Evolutionary conservation across 1,284 basidiomycete genomes (phyloP).

Genomic region (Ustilago nuda): DNA sequence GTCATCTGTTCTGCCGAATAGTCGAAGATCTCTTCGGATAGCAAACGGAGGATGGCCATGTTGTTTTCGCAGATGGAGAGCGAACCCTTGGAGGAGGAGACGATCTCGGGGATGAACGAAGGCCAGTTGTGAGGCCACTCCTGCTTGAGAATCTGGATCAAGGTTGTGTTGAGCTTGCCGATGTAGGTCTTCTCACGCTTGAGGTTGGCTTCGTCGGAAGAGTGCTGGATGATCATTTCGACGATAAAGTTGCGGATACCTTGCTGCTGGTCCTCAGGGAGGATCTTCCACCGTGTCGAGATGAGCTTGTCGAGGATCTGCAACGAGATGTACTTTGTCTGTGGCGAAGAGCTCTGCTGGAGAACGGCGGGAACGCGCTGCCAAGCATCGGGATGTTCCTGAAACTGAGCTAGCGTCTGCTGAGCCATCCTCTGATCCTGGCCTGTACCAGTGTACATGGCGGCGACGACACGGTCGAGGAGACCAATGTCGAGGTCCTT

Average conservation of each 20-base stretch:
- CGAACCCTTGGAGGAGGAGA: slow-evolving; percentile 95
- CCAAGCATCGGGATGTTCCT: slow-evolving; percentile 98
- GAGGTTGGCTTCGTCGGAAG: slow-evolving; percentile 81
- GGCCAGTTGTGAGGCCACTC: slow-evolving; percentile 99
- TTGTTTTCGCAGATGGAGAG: slow-evolving; percentile 99
- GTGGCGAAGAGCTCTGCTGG: slow-evolving; percentile 84
- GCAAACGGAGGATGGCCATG: slow-evolving; percentile 97
- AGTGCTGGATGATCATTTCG: slow-evolving; percentile 89
- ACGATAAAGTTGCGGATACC: slow-evolving; percentile 97
- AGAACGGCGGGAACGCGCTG: slow-evolving; percentile 94
- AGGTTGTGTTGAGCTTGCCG: slow-evolving; percentile 95
- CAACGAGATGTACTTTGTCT: slow-evolving; percentile 78
- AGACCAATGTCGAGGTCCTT: slow-evolving; percentile 67
- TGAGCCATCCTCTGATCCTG: slow-evolving; percentile 65
- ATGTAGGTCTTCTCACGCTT: slow-evolving; percentile 94
- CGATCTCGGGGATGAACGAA: slow-evolving; percentile 95
- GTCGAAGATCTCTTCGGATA: slow-evolving; percentile 99
- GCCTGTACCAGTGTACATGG: slow-evolving; percentile 65
- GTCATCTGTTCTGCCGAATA: slow-evolving; percentile 99
- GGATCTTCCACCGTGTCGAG: slow-evolving; percentile 91
- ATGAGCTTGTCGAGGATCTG: slow-evolving; percentile 77
- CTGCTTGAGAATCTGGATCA: slow-evolving; percentile 98
- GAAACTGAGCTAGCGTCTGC: slow-evolving; percentile 77
- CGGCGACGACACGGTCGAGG: slow-evolving; percentile 66
- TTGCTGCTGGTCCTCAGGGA: slow-evolving; percentile 84